Evolutionary conservation across 805 yeast species (phyloP), one percentile per base, ranked within the genome.

Genomic region (Candida tammaniensis): DNA sequence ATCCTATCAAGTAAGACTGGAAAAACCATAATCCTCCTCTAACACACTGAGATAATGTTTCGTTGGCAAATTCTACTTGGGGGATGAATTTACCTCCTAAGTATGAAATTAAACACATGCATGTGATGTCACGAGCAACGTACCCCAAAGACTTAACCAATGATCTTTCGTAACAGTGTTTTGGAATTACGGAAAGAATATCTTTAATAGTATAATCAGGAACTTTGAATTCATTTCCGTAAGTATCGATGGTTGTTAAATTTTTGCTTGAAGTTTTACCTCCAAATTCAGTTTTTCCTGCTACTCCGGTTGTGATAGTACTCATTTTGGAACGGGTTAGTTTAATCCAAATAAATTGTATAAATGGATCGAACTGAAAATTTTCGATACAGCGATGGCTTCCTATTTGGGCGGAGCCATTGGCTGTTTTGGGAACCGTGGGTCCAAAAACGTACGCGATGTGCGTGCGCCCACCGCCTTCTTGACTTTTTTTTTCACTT

Each of bases 151-250:
- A 76, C 43, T 61, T 65, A 25, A 61, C 41, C 33, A 74, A 55
- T 13, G 73, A 63, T 59, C 82, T 68, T 43, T 78, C 71, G 47
- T 76, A 78, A 48, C 84, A 78, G 43, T 76, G 76, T 41, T 71
- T 68, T 44, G 84, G 84, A 45, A 78, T 77, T 23, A 77, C 78
- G 32, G 65, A 61, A 39, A 78, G 58, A 34, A 78, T 67, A 39
- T 77, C 80, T 54, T 71, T 73, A 51, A 78, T 76, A 40, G 80
- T 59, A 58, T 61, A 78, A 47, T 78, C 80, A n/a, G 84, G 84
- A 4, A 72, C 83, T 33, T 67, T 64, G 54, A 77, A 78, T 16
- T 60, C 71, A 17, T 72, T 64, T 31, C 84, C 84, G 40, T 59
- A 48, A 14, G 79, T 68, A 50, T 75, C 75, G 32, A 67, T 59